Percentiles rank a stretch among this genome's conserved stretches.
Conservation (phyloP, 257 asterid genomes). For the Lithospermum erythrorhizon region DNA sequence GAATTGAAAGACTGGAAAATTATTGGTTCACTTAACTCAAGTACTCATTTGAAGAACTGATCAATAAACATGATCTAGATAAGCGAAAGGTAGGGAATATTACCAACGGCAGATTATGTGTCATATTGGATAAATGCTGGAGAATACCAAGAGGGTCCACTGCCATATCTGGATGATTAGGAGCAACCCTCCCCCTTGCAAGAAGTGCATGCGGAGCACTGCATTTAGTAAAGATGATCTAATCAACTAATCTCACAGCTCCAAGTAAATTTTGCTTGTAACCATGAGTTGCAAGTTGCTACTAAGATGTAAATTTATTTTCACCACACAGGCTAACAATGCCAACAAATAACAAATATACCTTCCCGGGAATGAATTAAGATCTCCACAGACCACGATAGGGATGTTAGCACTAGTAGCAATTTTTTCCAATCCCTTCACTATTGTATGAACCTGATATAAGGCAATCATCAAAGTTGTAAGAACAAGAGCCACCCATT, state of each 20-base stretch:
- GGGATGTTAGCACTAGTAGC: conserved; percentile 74
- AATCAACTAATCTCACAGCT: background rate
- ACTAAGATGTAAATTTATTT: too few species aligned
- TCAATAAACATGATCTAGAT: background rate
- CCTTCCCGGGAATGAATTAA: conserved; percentile 1
- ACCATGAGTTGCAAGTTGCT: too few species aligned
- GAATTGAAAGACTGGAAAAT: background rate
- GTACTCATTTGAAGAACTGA: too few species aligned
- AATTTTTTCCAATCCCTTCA: conserved; percentile 79
- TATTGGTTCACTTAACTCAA: background rate
- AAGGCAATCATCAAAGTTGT: background rate
- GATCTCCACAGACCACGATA: conserved; percentile 95
- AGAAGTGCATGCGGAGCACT: too few species aligned
- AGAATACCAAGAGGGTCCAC: conserved; percentile 8
- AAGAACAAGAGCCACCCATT: too few species aligned
- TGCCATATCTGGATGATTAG: too few species aligned
- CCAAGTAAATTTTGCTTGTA: background rate
- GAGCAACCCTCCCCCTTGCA: too few species aligned
- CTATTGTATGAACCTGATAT: conserved; percentile 58
- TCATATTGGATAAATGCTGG: conserved; percentile 29
- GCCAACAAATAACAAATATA: too few species aligned
- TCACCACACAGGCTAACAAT: too few species aligned
- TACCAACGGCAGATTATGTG: too few species aligned
- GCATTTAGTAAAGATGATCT: conserved; percentile 7
- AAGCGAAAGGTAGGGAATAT: too few species aligned